Base-by-base conservation (phyloP, 352 stramenopile genomes). In the Plasmopara viticola region DNA sequence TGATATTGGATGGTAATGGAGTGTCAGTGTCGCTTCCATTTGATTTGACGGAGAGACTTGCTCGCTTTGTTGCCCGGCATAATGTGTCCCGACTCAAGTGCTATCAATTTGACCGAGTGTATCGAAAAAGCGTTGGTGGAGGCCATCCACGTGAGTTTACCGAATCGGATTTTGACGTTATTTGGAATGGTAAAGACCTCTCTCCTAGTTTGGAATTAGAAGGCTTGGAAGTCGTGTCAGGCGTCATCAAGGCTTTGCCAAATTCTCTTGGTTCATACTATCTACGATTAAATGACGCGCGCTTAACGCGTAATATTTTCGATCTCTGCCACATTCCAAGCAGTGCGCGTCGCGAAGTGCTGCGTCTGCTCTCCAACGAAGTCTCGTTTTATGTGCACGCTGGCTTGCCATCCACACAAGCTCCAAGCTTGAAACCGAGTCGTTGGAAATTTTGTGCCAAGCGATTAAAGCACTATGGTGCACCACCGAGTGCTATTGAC, bases 91-190 rank as follows among this genome's bases (percentile, higher is more conserved):
- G 84, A 2, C 59, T 92, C 42, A 94, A 94, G 51, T 87, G 82
- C 51, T 93, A 82, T 50, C 82, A 94, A 51, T 94, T 93, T 28
- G 81, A 87, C 17, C 79, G 84, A 29, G 80, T 94, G 6, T 94
- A 90, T 55, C 78, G 84, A 5, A 87, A 78, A 53, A 90, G 72
- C 40, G 52, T 87, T 9, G 78, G 70, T 17, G 76, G 77, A 13
- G 73, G 80, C n/a, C 84, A 94, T 51, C 84, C 84, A 15, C 78
- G 80, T 14, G 84, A 93, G 50, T 80, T 91, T 17, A 72, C 85
- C 37, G 82, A 93, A 45, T 79, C 78, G 2, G 82, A 92, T 50
- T 91, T 94, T 40, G 84, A 92, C 35, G 76, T 93, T 18, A 83
- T 94, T 43, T 94, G 82, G 82, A 78, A 94, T 45, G 76, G 92